Base-by-base conservation (phyloP, 2,329 filamentous ascomycete genomes). In the Aspergillus aculeatinus region DNA sequence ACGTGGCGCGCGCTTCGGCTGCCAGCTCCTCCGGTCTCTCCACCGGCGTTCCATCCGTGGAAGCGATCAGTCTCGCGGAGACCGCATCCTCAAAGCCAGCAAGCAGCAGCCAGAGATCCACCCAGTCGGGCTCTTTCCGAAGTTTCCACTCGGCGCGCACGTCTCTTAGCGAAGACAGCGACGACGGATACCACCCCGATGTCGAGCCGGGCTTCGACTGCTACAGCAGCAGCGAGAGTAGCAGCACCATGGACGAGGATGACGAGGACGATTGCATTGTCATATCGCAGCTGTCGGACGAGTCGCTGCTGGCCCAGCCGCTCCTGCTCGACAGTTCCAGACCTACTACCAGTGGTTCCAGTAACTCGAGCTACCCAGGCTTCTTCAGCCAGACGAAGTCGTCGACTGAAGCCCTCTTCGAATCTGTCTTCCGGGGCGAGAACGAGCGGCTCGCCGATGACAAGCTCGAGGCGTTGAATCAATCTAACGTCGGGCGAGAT, bases 371-470 rank as follows among this genome's bases (percentile, higher is more conserved):
- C 14, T 44, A n/a, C 39, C 39, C 39, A 5, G 16, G 39, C 6
- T 44, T 44, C 6, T 44, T 44, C 39, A 44, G 39, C 39, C 39
- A 44, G 39, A 44, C 39, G n/a, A 12, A 19, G 16, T 7, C 14
- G 9, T 6, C 44, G n/a, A 51, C 51, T 3, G 23, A 58, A 19
- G 3, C 19, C 27, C 35, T 54, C 21, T 64, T 70, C 33, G 53
- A 70, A 21, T 12, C 68, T 2, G 25, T 63, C 11, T 44, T 44
- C 39, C 14, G 39, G 14, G 39, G 39, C 39, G 39, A 44, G 16
- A 19, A 35, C 9, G 21, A 54, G n/a, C 29, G 44, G 7, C 27
- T 51, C 4, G 27, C 16, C 23, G 48, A 51, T 11, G 11, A 16
- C 27, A 19, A 51, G 49, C 12, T 31, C 5, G 31, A 16, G 23